Percentiles rank a stretch among this genome's conserved stretches.
Conservation (phyloP, 2,329 filamentous ascomycete genomes). For the Colletotrichum cuscutae region DNA sequence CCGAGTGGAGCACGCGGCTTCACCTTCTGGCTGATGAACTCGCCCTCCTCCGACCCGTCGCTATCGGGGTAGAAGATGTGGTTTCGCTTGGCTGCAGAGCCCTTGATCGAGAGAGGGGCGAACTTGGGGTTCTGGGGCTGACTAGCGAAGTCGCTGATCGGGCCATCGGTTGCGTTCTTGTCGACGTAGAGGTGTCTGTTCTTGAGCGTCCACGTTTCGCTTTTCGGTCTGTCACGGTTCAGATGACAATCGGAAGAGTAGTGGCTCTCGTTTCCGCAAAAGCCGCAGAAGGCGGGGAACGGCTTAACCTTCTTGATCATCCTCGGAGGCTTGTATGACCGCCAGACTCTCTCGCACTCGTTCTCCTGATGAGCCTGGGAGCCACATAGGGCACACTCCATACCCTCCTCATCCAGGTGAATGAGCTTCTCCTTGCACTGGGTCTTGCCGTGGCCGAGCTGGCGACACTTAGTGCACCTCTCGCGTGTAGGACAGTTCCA, state of each 20-base stretch:
- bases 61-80: constrained; percentile 59
- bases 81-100: constrained; percentile 47
- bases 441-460: constrained; percentile 66
- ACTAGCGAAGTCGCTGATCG: constrained; percentile 48
- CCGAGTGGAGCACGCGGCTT: constrained; percentile 44
- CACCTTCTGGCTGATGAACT: constrained; percentile 52
- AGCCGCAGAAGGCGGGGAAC: constrained; percentile 65
- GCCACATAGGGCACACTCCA: constrained; percentile 70
- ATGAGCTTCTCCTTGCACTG: constrained; percentile 67
- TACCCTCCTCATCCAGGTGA: constrained; percentile 61
- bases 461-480: constrained; percentile 69
- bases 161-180: constrained; percentile 48
- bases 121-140: constrained; percentile 40
- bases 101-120: constrained; percentile 42
- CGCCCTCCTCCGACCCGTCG: constrained; percentile 55
- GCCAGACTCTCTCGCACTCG: constrained; percentile 70
- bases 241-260: constrained; percentile 65
- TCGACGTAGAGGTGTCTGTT: constrained; percentile 63
- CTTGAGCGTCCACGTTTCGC: constrained; percentile 62
- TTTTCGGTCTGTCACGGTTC: constrained; percentile 38
- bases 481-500: constrained; percentile 61
- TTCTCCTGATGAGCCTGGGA: constrained; percentile 66
- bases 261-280: constrained; percentile 64
- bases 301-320: constrained; percentile 58
- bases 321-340: constrained; percentile 58